Percentiles rank a stretch among this genome's conserved stretches.
phyloP scores from a whole-genome alignment of 75 land plant species.

The Adiantum capillusveneris region DNA sequence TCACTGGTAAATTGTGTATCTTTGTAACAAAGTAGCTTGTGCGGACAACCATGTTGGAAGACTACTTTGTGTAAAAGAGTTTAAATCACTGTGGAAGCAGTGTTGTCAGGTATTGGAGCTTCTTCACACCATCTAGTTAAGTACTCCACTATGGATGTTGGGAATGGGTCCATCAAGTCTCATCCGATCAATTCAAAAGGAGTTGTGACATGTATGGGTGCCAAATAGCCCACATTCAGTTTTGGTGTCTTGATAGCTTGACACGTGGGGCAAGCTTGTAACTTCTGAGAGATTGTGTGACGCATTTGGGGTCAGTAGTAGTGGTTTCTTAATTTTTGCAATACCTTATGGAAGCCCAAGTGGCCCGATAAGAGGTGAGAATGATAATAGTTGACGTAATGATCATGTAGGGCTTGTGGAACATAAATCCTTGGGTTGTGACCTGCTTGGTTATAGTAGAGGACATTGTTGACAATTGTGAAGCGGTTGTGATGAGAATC shows the following conservation, averaged over 20 bases:
- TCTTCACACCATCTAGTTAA: no score
- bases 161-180: conserved; percentile 3
- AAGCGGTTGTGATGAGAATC: background rate
- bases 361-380: background rate
- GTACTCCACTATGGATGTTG: background rate
- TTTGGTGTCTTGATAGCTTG: background rate
- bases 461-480: background rate
- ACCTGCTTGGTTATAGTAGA: background rate
- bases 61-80: no score
- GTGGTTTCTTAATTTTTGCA: background rate
- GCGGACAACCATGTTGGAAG: no score
- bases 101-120: background rate
- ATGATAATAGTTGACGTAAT: background rate
- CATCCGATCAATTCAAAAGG: background rate
- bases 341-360: background rate
- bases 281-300: background rate
- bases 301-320: conserved; percentile 1
- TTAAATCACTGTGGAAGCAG: background rate
- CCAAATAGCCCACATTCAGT: background rate
- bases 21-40: no score
- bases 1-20: no score
- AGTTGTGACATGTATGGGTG: background rate
- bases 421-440: background rate
- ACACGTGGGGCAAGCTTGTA: background rate
- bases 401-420: background rate